Percentiles rank a stretch among this genome's conserved stretches.
These are phyloP conservation scores for Kwoniella sp. DNA, from an alignment of 768 basidiomycete genomes.

Conservation along the genomic window DNA sequence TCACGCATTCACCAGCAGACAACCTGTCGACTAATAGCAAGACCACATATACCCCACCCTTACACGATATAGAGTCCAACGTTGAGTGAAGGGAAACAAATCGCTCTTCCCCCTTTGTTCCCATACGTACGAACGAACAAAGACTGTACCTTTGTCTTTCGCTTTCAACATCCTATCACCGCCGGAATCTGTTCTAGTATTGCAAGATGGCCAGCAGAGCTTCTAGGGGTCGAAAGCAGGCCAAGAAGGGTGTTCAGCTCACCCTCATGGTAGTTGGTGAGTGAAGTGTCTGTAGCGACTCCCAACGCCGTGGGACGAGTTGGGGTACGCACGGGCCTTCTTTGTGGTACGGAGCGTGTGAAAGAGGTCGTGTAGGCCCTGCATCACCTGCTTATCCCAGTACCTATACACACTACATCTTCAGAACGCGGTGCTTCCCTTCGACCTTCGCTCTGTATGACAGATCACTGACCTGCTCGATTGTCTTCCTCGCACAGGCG, in stretches of 20 bases:
- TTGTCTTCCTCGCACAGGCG: constrained; percentile 67
- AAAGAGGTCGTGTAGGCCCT: too few species aligned
- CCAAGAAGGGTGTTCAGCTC: constrained; percentile 98
- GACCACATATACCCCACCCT: too few species aligned
- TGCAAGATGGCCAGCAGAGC: constrained; percentile 48
- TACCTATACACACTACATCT: too few species aligned
- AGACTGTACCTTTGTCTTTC: constrained; percentile 7
- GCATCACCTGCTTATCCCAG: too few species aligned
- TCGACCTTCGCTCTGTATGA: too few species aligned
- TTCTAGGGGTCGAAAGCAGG: constrained; percentile 63
- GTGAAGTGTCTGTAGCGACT: constrained; percentile 58
- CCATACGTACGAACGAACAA: not conserved
- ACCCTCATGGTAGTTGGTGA: constrained; percentile 96
- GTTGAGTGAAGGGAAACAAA: not conserved
- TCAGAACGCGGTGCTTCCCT: too few species aligned
- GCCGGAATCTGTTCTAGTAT: not conserved
- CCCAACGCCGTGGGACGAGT: too few species aligned
- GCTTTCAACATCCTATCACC: not conserved
- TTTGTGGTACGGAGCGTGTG: too few species aligned
- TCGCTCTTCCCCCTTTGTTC: not conserved
- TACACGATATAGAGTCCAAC: too few species aligned
- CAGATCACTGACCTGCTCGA: too few species aligned
- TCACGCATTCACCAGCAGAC: too few species aligned
- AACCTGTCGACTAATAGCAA: too few species aligned
- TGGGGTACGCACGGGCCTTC: not conserved